Evolutionary conservation across 805 yeast genomes (phyloP).

Genomic region (Candida fluviatilis): DNA sequence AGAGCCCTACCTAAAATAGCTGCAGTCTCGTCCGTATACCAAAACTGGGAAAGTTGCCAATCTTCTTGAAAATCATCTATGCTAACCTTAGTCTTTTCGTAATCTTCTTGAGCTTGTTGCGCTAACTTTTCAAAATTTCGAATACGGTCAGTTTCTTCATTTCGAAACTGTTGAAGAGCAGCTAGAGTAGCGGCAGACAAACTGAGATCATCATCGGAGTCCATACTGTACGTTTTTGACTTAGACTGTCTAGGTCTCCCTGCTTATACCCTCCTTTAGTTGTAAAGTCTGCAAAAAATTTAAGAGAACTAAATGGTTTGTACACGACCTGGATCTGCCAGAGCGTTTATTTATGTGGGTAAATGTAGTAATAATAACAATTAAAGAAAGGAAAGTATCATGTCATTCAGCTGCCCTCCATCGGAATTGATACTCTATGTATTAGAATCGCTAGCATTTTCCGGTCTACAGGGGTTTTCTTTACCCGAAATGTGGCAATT

Average conservation of each 20-base stretch:
- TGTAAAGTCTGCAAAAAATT: neutral
- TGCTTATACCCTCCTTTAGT: neutral
- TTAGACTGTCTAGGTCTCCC: neutral
- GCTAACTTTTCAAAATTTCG: slow-evolving; percentile 54
- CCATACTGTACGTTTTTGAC: slow-evolving; percentile 8
- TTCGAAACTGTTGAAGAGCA: slow-evolving; percentile 59
- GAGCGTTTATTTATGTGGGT: neutral
- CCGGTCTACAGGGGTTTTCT: slow-evolving; percentile 28
- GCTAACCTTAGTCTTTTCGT: slow-evolving; percentile 34
- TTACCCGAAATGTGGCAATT: slow-evolving; percentile 25
- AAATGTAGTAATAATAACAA: neutral
- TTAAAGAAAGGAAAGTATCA: slow-evolving; percentile 2
- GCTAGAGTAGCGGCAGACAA: slow-evolving; percentile 49
- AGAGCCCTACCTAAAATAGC: slow-evolving; percentile 62
- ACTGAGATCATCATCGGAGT: slow-evolving; percentile 41
- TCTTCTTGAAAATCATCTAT: slow-evolving; percentile 83
- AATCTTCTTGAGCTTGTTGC: slow-evolving; percentile 54
- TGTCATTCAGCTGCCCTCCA: slow-evolving; percentile 22
- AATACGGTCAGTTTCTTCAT: slow-evolving; percentile 55
- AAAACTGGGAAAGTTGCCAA: slow-evolving; percentile 92
- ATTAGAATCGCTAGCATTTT: slow-evolving; percentile 25
- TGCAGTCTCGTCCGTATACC: slow-evolving; percentile 80
- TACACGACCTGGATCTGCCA: neutral
- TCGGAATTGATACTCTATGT: slow-evolving; percentile 20
- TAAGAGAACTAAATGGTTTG: neutral